A percentile compares a stretch with the other conserved stretches of the same genome.
Evolutionary conservation across 1,139 yeast species (phyloP).

Genomic region (Debaryomyces singareniensis): DNA sequence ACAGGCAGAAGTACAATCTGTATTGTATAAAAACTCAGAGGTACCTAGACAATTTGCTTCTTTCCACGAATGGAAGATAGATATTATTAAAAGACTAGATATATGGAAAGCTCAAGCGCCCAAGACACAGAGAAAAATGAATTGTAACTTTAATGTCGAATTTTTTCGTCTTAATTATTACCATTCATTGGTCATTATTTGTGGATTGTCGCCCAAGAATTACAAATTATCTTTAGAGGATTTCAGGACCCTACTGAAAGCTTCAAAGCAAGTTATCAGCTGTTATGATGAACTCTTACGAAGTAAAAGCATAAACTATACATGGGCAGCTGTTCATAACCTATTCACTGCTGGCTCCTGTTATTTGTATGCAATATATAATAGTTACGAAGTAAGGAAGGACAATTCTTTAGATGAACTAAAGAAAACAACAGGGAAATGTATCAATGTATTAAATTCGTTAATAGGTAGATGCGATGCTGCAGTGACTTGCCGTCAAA

Average conservation of each 20-base stretch:
- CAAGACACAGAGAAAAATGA: constrained; percentile 51
- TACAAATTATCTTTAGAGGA: constrained; percentile 49
- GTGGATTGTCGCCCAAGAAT: constrained; percentile 73
- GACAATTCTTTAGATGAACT: constrained; percentile 46
- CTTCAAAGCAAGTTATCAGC: constrained; percentile 61
- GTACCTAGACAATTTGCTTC: constrained; percentile 58
- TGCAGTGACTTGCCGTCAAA: constrained; percentile 64
- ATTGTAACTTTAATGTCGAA: constrained; percentile 65
- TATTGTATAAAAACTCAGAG: constrained; percentile 64
- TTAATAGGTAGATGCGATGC: constrained; percentile 73
- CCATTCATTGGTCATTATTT: constrained; percentile 65
- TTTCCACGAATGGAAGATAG: constrained; percentile 53
- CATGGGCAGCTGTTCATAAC: constrained; percentile 93
- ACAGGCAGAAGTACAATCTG: constrained; percentile 72
- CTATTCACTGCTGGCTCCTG: constrained; percentile 87
- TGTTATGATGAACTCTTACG: constrained; percentile 54
- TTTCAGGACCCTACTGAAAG: constrained; percentile 49
- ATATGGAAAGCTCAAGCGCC: constrained; percentile 59
- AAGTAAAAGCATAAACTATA: constrained; percentile 63
- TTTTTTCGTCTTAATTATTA: constrained; percentile 71
- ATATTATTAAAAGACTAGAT: constrained; percentile 46
- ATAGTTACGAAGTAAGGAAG: constrained; percentile 49
- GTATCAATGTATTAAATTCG: constrained; percentile 55
- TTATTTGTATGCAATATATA: constrained; percentile 68
- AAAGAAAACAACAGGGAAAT: constrained; percentile 48